Conservation (phyloP, 805 yeast species). For the Lipomyces oligophaga region DNA sequence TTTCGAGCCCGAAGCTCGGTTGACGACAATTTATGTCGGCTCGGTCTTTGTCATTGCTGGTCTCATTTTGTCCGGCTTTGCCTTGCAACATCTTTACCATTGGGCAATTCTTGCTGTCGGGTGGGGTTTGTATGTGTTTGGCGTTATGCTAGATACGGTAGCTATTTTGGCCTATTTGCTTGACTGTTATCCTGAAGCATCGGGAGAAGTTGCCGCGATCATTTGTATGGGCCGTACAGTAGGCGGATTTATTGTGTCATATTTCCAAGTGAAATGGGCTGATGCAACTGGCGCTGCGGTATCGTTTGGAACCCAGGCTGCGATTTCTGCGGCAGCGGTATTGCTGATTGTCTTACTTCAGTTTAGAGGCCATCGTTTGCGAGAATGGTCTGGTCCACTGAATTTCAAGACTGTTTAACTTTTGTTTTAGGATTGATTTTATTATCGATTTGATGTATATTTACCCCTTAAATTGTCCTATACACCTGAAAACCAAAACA, state of each 20-base stretch:
- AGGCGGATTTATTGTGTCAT: conserved; percentile 7
- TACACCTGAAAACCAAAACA: too few species aligned
- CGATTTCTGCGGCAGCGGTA: neutral
- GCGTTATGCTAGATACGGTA: conserved; percentile 8
- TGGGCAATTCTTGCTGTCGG: conserved; percentile 9
- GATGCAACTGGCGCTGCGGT: conserved; percentile 1
- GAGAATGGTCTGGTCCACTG: conserved; percentile 7
- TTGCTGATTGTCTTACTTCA: conserved; percentile 1
- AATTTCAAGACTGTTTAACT: neutral
- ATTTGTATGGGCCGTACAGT: conserved; percentile 6
- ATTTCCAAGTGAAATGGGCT: conserved; percentile 10
- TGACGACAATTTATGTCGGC: conserved; percentile 2
- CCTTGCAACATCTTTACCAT: conserved; percentile 4
- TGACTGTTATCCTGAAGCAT: conserved; percentile 11
- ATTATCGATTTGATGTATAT: too few species aligned
- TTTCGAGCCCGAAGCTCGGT: conserved; percentile 11
- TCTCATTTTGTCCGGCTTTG: conserved; percentile 7
- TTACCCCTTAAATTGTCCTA: too few species aligned
- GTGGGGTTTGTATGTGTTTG: conserved; percentile 12
- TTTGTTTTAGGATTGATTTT: too few species aligned
- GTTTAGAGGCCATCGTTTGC: neutral
- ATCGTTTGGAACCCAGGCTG: conserved; percentile 10
- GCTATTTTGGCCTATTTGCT: conserved; percentile 5
- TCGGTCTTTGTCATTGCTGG: conserved; percentile 4
- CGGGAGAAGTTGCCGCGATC: conserved; percentile 6